Conservation (phyloP, 768 basidiomycete species). For the Suillus hirtellus region DNA sequence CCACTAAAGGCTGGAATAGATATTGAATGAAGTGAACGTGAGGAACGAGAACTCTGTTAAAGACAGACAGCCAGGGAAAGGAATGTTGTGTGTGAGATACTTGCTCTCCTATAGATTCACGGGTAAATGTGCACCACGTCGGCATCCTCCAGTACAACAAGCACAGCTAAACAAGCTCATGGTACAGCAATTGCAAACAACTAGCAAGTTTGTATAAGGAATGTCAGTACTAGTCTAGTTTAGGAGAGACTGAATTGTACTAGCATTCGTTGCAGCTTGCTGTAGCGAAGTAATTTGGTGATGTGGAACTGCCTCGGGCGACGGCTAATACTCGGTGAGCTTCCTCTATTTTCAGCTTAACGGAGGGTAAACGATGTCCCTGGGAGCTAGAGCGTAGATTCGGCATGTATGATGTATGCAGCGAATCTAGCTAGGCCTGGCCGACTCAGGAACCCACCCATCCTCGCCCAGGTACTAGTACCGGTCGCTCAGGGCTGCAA, state of each 20-base stretch:
- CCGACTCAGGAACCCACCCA: background rate
- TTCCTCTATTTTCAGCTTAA: background rate
- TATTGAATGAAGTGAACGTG: too few species aligned
- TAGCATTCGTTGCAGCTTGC: background rate
- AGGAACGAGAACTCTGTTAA: background rate
- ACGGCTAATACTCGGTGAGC: background rate
- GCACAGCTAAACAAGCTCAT: background rate
- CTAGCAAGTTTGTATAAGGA: background rate
- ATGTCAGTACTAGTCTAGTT: background rate
- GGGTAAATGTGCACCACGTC: background rate
- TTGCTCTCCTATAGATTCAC: background rate
- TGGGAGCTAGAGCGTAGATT: background rate
- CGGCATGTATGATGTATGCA: background rate
- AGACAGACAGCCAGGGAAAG: background rate
- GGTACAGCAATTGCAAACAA: background rate
- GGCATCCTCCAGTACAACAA: background rate
- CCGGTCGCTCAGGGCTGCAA: too few species aligned
- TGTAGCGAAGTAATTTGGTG: background rate
- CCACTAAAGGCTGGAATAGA: background rate
- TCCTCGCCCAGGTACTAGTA: background rate
- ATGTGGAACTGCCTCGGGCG: background rate
- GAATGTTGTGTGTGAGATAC: background rate
- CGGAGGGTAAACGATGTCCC: background rate
- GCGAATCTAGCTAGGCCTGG: too few species aligned
- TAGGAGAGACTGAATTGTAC: background rate